Base-by-base conservation (phyloP, 768 basidiomycete genomes). In the Mycena vulgaris region DNA sequence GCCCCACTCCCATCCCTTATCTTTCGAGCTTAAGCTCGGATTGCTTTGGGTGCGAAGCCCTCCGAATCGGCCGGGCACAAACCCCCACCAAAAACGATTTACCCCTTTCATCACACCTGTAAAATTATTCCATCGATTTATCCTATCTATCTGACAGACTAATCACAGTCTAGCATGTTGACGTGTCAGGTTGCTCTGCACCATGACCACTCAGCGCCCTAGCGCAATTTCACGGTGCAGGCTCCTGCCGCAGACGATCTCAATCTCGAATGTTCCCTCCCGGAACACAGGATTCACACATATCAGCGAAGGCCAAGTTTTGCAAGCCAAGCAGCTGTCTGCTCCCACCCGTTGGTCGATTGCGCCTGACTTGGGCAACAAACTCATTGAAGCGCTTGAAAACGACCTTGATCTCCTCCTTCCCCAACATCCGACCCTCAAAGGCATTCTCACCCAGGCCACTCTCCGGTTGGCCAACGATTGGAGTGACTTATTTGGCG, bases 191-290 rank as follows among this genome's bases (percentile, higher is more conserved):
- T n/a, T n/a, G n/a, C n/a, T n/a, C n/a, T n/a, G n/a, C n/a, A n/a
- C n/a, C n/a, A n/a, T n/a, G 40, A 42, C 40, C 40, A 42, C 8
- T 55, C 53, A 35, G 33, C 53, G 33, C 28, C 56, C 56, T 19
- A 60, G 58, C 45, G 45, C 45, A 60, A 21, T 60, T 45, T 19
- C 48, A 31, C 58, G 58, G 11, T 60, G 58, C 58, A 47, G 45
- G 58, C 58, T 60, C 6, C 58, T 47, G 58, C 58, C 58, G 17
- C 42, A 47, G 58, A 14, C 42, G 8, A 45, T 60, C 5, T 27
- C 19, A 30, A 47, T 31, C 42, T 45, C 28, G 10, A 45, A 58
- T 58, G 23, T 33, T 30, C 58, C 21, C 7, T 48, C 58, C 1
- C 40, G 58, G n/a, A 60, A 60, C 11, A 7, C 42, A 21, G 25